phyloP scores from a whole-genome alignment of 306 rosid species.

The Vigna nakashimae region DNA sequence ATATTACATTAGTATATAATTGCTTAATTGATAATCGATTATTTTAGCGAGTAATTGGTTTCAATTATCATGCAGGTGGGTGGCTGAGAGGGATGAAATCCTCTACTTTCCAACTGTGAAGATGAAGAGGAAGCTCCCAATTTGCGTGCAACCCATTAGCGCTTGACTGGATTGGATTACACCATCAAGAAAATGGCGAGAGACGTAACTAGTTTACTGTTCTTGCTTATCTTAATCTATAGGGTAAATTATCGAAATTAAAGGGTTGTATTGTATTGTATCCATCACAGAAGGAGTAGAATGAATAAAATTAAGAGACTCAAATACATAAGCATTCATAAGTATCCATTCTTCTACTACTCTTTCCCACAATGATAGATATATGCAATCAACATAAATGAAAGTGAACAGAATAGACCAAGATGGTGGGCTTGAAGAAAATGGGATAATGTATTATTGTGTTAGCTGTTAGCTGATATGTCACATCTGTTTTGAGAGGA shows the following conservation, averaged over 20 bases:
- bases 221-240: background rate
- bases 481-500: constrained; percentile 50
- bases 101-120: constrained; percentile 80
- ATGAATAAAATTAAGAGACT: background rate
- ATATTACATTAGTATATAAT: background rate
- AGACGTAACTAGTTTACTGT: background rate
- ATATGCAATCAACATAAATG: background rate
- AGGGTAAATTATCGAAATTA: background rate
- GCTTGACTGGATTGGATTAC: constrained; percentile 34
- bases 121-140: constrained; percentile 81
- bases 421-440: constrained; percentile 28
- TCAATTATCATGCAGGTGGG: constrained; percentile 64
- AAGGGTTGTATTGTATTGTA: background rate
- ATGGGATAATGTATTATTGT: constrained; percentile 30
- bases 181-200: background rate
- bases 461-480: constrained; percentile 24
- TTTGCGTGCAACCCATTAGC: constrained; percentile 53
- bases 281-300: background rate
- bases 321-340: background rate
- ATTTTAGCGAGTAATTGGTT: constrained; percentile 10
- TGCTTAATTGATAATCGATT: background rate
- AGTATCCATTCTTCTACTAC: no score
- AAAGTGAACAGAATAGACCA: background rate
- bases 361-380: background rate
- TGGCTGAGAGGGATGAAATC: constrained; percentile 70